Evolutionary conservation across 2,329 filamentous ascomycete species (phyloP), one percentile per base, ranked within the genome.

Genomic region (Penicillium capsulatum): DNA sequence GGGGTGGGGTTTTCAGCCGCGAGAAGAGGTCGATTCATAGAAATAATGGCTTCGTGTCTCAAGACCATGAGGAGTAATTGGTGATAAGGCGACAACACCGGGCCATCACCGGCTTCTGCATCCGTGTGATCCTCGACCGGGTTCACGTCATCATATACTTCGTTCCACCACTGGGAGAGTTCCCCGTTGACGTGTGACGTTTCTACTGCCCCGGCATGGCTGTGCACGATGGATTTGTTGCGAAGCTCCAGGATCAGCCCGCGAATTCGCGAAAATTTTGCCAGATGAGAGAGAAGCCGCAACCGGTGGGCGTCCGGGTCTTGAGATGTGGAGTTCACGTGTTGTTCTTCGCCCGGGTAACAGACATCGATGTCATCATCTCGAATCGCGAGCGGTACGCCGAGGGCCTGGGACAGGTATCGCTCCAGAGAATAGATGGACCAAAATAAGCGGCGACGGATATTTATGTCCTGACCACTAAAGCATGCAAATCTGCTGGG

Each of bases 281-380:
- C 65, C 2, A 76, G 56, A 22, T 65, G 62, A 0, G 57, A 61
- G 0, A 72, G 53, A 0, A 73, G 48, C 3, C 58, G 58, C 4
- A 73, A 50, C 3, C 65, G 57, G 4, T 38, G 29, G 47, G 56
- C 16, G 15, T 40, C 32, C 1, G 26, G 11, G 9, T 3, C 7
- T 13, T 24, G 17, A 7, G 22, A 3, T 9, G 16, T 17, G 5
- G 29, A n/a, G n/a, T n/a, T 39, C 16, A 47, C 42, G 43, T 78
- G 75, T 2, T 55, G 55, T 48, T 79, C 75, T 2, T 69, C 57
- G 0, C 67, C 68, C 0, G 71, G 73, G 40, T 75, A 75, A 45
- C 77, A 80, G 1, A 80, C 76, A 47, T 80, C 77, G 4, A 79
- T 58, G 40, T 80, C 76, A 30, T 78, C 72, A 44, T 80, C 76